These are phyloP conservation scores for Schizophyllum commune DNA, from an alignment of 1,284 basidiomycete species.

Conservation along the genomic window DNA sequence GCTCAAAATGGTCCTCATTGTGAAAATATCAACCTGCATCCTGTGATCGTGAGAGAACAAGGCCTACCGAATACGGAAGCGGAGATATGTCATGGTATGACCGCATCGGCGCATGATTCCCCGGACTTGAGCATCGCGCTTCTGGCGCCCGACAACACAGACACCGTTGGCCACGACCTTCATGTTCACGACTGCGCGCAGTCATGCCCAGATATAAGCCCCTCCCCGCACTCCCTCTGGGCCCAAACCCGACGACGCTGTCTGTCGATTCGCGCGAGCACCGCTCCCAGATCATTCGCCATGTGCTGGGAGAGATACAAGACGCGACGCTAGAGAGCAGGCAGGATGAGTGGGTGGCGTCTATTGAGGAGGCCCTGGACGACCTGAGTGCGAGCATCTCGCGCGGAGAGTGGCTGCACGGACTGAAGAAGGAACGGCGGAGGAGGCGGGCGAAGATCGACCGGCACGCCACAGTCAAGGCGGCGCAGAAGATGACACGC, in stretches of 20 bases:
- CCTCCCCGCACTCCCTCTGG: constrained; percentile 10
- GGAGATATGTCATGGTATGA: background rate
- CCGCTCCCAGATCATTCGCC: constrained; percentile 28
- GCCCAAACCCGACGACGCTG: constrained; percentile 12
- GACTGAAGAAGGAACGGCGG: constrained; percentile 19
- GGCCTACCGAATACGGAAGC: too few relatives aligned
- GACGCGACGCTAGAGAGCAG: constrained; percentile 20
- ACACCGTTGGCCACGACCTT: background rate
- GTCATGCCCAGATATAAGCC: constrained; percentile 12
- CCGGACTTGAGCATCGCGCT: background rate
- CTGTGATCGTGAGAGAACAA: background rate
- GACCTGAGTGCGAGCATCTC: constrained; percentile 27
- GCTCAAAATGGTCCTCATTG: too few relatives aligned
- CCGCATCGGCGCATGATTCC: background rate
- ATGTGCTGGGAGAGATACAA: constrained; percentile 27
- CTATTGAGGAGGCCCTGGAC: constrained; percentile 32
- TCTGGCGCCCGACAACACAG: background rate
- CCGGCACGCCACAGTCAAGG: constrained; percentile 2
- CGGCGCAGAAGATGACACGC: constrained; percentile 2
- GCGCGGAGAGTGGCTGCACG: constrained; percentile 29
- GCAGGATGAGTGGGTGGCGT: constrained; percentile 28
- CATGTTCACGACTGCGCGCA: background rate
- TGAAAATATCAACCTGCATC: background rate
- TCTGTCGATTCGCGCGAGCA: constrained; percentile 30
- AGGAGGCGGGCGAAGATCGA: constrained; percentile 2